Evolutionary conservation across 495 filamentous ascomycete species (phyloP).

Genomic region (Hyaloscypha bicolor): DNA sequence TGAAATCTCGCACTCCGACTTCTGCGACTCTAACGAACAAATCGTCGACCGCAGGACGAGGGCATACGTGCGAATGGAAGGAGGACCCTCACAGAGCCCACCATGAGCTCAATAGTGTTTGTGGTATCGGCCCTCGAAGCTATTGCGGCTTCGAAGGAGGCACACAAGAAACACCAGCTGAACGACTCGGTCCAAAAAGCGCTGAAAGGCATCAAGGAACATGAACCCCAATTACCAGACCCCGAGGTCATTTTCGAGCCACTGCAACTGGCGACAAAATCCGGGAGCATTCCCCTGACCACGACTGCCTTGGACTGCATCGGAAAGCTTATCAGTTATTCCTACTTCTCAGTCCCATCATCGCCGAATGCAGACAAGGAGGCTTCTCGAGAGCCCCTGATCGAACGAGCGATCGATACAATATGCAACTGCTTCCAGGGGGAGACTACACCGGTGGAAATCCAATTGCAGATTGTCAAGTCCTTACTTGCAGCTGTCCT

Average conservation of each 20-base stretch:
- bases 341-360: slow-evolving; percentile 86
- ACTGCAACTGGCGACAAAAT: slow-evolving; percentile 82
- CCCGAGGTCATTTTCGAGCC: slow-evolving; percentile 92
- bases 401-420: slow-evolving; percentile 97
- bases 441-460: slow-evolving; percentile 84
- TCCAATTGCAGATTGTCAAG: slow-evolving; percentile 97
- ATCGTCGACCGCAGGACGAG: not conserved
- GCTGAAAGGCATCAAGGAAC: slow-evolving; percentile 76
- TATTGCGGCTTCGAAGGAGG: slow-evolving; percentile 88
- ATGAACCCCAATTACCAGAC: slow-evolving; percentile 69
- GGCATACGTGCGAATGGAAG: slow-evolving; percentile 33
- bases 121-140: slow-evolving; percentile 89
- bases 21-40: not conserved
- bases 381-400: slow-evolving; percentile 64
- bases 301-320: slow-evolving; percentile 96
- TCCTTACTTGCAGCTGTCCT: slow-evolving; percentile 92
- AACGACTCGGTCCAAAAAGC: slow-evolving; percentile 79
- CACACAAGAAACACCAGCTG: slow-evolving; percentile 76
- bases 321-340: slow-evolving; percentile 97
- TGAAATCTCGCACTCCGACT: not conserved
- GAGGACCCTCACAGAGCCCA: slow-evolving; percentile 40
- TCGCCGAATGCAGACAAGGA: slow-evolving; percentile 49
- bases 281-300: slow-evolving; percentile 77
- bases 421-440: slow-evolving; percentile 99
- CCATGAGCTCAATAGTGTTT: slow-evolving; percentile 92